These are phyloP conservation scores for Tympanopsis confertula DNA, from an alignment of 2,329 filamentous ascomycete genomes.

Conservation along the genomic window DNA sequence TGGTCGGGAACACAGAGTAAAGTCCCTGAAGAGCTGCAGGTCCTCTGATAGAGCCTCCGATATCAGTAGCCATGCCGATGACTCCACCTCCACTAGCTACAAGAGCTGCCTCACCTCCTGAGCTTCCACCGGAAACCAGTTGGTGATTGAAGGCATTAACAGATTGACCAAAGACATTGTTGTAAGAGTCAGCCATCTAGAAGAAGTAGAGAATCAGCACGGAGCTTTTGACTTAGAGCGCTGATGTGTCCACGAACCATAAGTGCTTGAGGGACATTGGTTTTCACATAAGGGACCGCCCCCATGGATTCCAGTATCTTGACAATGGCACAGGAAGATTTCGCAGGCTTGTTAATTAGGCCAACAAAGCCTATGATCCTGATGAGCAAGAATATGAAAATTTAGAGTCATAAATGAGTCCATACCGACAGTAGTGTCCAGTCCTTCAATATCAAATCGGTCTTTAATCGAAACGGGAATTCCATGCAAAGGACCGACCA, in stretches of 20 bases:
- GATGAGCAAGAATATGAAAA: background rate
- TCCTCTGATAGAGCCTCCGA: slow-evolving; percentile 32
- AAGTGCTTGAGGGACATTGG: slow-evolving; percentile 52
- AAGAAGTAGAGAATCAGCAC: background rate
- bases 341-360: slow-evolving; percentile 37
- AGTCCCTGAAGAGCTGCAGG: slow-evolving; percentile 36
- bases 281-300: slow-evolving; percentile 59
- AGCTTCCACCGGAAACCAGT: slow-evolving; percentile 49
- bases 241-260: slow-evolving; percentile 17
- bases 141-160: slow-evolving; percentile 49
- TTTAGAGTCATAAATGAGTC: background rate
- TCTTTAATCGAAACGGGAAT: slow-evolving; percentile 48
- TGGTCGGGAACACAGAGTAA: slow-evolving; percentile 36
- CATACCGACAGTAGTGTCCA: slow-evolving; percentile 35
- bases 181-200: slow-evolving; percentile 39
- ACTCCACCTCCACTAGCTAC: slow-evolving; percentile 44
- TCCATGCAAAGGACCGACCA: slow-evolving; percentile 49
- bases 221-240: background rate
- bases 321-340: slow-evolving; percentile 42
- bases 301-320: slow-evolving; percentile 45
- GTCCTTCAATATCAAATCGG: slow-evolving; percentile 41
- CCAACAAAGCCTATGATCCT: slow-evolving; percentile 28
- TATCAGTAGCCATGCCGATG: slow-evolving; percentile 52
- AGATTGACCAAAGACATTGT: slow-evolving; percentile 49
- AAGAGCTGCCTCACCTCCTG: slow-evolving; percentile 51